Percentiles rank a stretch among this genome's conserved stretches.
Conservation (phyloP, 805 yeast species). For the Maudiozyma pseudohumilis region DNA sequence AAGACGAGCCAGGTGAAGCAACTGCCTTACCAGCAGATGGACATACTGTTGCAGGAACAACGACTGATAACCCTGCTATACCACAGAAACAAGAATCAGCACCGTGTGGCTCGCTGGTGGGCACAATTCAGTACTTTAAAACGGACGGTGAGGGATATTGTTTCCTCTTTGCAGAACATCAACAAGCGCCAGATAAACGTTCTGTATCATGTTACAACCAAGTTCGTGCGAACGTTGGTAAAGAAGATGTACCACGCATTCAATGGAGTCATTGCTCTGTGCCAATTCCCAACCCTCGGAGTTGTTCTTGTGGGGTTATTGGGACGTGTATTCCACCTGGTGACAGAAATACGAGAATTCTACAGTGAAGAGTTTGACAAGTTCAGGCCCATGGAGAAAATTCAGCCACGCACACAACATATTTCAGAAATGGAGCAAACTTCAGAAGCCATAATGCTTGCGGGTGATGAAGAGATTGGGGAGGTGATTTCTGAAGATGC, state of each 20-base stretch:
- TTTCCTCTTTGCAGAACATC: slow-evolving; percentile 3
- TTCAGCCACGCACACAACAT: not conserved
- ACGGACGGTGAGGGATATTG: slow-evolving; percentile 31
- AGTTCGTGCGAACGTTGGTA: slow-evolving; percentile 32
- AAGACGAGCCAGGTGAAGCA: not conserved
- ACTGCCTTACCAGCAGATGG: not conserved
- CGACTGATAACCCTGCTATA: slow-evolving; percentile 52
- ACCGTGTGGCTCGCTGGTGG: slow-evolving; percentile 71
- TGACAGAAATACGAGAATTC: slow-evolving; percentile 11
- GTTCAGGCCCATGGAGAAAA: not conserved
- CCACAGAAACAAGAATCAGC: slow-evolving; percentile 71
- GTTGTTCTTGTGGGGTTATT: slow-evolving; percentile 52
- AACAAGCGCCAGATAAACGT: slow-evolving; percentile 17
- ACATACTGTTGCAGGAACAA: slow-evolving; percentile 38
- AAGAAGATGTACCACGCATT: slow-evolving; percentile 49
- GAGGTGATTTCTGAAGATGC: slow-evolving; percentile 14
- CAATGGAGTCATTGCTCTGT: slow-evolving; percentile 58
- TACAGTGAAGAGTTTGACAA: slow-evolving; percentile 11
- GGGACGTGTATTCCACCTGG: slow-evolving; percentile 34
- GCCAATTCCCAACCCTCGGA: slow-evolving; percentile 70
- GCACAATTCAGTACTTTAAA: slow-evolving; percentile 51
- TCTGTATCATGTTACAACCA: slow-evolving; percentile 11
- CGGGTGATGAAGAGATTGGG: slow-evolving; percentile 26
- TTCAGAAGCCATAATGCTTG: not conserved
- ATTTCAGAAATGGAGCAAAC: not conserved